These are phyloP conservation scores for Parasarocladium wereldwijsianum DNA, from an alignment of 2,329 filamentous ascomycete genomes.

Conservation along the genomic window DNA sequence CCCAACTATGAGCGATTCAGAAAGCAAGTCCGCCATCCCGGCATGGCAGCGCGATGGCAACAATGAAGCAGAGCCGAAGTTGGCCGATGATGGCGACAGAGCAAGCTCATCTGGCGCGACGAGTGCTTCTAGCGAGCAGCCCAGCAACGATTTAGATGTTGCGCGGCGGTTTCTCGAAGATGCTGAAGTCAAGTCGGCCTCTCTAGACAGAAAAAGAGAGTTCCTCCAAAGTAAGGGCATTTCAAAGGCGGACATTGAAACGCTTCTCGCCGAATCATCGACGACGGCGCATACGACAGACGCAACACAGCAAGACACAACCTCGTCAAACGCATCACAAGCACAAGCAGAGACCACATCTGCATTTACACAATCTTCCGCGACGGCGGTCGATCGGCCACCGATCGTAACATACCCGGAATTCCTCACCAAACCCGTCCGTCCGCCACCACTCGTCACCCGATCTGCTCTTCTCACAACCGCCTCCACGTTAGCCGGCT, in stretches of 20 bases:
- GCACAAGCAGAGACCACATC: constrained; percentile 14
- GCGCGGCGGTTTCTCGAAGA: constrained; percentile 66
- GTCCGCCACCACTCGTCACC: constrained; percentile 48
- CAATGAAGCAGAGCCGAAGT: not conserved
- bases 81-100: not conserved
- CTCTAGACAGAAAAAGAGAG: constrained; percentile 55
- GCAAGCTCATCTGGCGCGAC: constrained; percentile 6
- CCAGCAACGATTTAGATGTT: constrained; percentile 34
- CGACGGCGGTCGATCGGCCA: constrained; percentile 24
- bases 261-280: constrained; percentile 33
- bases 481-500: constrained; percentile 39
- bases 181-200: constrained; percentile 52
- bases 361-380: not conserved
- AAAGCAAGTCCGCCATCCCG: constrained; percentile 6
- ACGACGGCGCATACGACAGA: constrained; percentile 4
- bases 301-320: not conserved
- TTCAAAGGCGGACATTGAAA: constrained; percentile 48
- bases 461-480: constrained; percentile 42
- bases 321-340: constrained; percentile 8
- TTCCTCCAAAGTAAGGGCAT: constrained; percentile 73
- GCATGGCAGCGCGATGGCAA: constrained; percentile 5
- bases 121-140: constrained; percentile 2
- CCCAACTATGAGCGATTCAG: constrained; percentile 4
- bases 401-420: constrained; percentile 59
- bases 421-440: constrained; percentile 43